A percentile compares a stretch with the other conserved stretches of the same genome.
Conservation (phyloP, 805 yeast genomes). For the Cyberlindnera saturnus region DNA sequence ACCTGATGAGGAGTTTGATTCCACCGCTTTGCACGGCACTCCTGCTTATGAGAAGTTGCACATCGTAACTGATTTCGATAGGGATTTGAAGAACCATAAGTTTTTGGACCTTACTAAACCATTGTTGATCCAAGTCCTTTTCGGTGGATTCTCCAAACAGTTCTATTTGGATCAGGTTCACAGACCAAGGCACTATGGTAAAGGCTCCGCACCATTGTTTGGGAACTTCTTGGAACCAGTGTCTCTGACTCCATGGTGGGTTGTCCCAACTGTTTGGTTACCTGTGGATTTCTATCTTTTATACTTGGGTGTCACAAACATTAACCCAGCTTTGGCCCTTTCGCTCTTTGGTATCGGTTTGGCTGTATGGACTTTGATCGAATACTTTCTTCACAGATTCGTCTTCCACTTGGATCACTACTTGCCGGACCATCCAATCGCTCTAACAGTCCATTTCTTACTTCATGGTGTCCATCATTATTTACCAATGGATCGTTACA, state of each 20-base stretch:
- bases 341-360: conserved; percentile 73
- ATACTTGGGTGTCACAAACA: conserved; percentile 48
- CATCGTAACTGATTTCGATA: conserved; percentile 70
- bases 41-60: conserved; percentile 71
- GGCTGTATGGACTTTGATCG: conserved; percentile 89
- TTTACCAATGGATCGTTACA: conserved; percentile 90
- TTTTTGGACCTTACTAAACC: conserved; percentile 85
- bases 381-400: conserved; percentile 83
- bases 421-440: conserved; percentile 73
- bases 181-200: conserved; percentile 96
- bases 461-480: conserved; percentile 97
- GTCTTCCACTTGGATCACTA: conserved; percentile 86
- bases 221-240: conserved; percentile 94
- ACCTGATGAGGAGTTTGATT: conserved; percentile 38
- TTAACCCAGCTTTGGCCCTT: conserved; percentile 38
- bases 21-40: conserved; percentile 53
- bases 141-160: conserved; percentile 72
- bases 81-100: conserved; percentile 70
- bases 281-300: conserved; percentile 69
- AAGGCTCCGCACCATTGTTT: conserved; percentile 92
- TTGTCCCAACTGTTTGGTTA: conserved; percentile 82
- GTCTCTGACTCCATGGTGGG: conserved; percentile 91
- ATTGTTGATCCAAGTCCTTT: conserved; percentile 70
- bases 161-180: conserved; percentile 95
- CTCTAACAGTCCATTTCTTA: conserved; percentile 79